Percentiles rank a stretch among this genome's conserved stretches.
These are phyloP conservation scores for Linaria vulgaris DNA, from an alignment of 257 asterid genomes.

Conservation along the genomic window DNA sequence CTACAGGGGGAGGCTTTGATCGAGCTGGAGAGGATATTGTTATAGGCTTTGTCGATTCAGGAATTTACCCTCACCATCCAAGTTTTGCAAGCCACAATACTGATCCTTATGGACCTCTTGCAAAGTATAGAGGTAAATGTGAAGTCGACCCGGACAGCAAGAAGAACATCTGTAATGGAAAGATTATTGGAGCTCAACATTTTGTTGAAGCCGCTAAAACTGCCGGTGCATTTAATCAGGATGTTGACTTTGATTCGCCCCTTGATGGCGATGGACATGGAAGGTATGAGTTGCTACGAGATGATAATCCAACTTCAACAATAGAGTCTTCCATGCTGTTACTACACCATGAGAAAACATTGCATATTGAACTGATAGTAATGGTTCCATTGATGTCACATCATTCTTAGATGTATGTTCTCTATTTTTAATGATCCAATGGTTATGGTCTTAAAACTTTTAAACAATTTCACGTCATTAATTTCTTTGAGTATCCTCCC, in stretches of 20 bases:
- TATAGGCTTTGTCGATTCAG: slow-evolving; percentile 94
- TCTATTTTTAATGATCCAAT: no score
- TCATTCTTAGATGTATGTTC: no score
- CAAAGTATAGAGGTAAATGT: slow-evolving; percentile 86
- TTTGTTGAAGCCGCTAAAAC: slow-evolving; percentile 95
- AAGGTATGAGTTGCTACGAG: slow-evolving; percentile 51
- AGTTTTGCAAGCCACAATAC: slow-evolving; percentile 67
- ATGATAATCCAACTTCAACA: background rate
- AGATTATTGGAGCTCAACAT: slow-evolving; percentile 98
- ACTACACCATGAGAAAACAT: no score
- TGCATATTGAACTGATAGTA: no score
- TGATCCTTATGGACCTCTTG: slow-evolving; percentile 88
- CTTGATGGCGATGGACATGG: slow-evolving; percentile 99
- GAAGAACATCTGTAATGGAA: slow-evolving; percentile 81
- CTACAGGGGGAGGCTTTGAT: slow-evolving; percentile 91
- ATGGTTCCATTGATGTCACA: no score
- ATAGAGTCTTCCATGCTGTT: no score
- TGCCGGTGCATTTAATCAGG: slow-evolving; percentile 86
- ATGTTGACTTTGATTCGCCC: slow-evolving; percentile 81
- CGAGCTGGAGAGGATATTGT: slow-evolving; percentile 95
- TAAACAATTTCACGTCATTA: no score
- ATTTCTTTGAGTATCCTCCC: no score
- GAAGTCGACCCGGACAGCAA: slow-evolving; percentile 76
- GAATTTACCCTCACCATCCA: slow-evolving; percentile 90
- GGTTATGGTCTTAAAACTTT: no score